Evolutionary conservation across 345 rosid species (phyloP).

Genomic region (Turritis glabra): DNA sequence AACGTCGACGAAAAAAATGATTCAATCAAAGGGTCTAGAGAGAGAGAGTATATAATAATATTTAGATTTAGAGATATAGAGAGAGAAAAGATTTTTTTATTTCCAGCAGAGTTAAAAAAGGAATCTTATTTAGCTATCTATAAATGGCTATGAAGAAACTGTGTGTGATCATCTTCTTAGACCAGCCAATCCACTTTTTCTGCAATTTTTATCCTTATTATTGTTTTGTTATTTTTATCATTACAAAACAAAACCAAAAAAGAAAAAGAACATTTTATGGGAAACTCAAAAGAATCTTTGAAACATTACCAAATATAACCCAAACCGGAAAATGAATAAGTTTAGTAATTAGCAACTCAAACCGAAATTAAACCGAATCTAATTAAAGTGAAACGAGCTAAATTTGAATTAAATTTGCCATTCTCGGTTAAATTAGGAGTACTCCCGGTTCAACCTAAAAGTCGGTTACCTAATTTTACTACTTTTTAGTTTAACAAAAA

Average conservation of each 20-base stretch:
- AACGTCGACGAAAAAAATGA: conserved; percentile 23
- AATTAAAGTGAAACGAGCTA: not conserved
- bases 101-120: conserved; percentile 16
- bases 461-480: not conserved
- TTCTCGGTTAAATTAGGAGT: not conserved
- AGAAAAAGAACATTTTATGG: not conserved
- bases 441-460: not conserved
- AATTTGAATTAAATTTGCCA: not conserved
- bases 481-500: not conserved
- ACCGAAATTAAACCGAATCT: not conserved
- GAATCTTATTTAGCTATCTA: conserved; percentile 39
- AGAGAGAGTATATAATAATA: conserved; percentile 25
- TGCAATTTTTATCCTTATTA: not conserved
- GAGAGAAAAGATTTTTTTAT: conserved; percentile 18
- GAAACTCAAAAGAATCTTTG: not conserved
- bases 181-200: conserved; percentile 13
- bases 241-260: no score
- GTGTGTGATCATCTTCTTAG: conserved; percentile 25
- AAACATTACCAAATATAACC: not conserved
- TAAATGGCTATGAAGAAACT: conserved; percentile 22
- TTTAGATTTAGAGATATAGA: conserved; percentile 29
- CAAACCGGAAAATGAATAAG: not conserved
- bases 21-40: conserved; percentile 26
- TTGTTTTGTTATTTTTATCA: conserved; percentile 22
- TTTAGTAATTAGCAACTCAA: not conserved